These are phyloP conservation scores for Trypanosoma brucei DNA, from an alignment of 208 protist genomes.

Conservation along the genomic window DNA sequence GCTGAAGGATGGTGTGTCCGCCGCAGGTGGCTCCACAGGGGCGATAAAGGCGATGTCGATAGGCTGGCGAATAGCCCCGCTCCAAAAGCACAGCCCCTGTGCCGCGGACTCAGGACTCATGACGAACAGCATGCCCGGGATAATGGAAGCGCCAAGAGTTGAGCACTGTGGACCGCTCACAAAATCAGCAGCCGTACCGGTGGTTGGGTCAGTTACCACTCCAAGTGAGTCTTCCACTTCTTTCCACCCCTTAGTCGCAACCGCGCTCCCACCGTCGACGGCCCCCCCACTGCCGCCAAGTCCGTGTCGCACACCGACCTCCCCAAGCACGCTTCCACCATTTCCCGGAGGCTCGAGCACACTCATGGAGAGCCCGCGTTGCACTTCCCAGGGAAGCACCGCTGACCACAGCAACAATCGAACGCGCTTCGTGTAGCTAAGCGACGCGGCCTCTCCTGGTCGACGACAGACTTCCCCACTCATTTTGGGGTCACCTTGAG, in stretches of 20 bases:
- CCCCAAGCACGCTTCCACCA: background rate
- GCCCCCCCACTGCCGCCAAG: no score
- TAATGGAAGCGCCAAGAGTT: background rate
- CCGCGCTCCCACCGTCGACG: background rate
- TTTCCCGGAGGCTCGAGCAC: conserved; percentile 24
- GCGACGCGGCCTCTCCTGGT: background rate
- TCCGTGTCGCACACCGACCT: background rate
- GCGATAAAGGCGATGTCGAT: conserved; percentile 78
- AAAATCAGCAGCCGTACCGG: background rate
- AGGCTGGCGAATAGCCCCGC: conserved; percentile 64
- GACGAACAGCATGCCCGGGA: conserved; percentile 61
- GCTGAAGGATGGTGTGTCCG: conserved; percentile 44
- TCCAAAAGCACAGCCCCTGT: conserved; percentile 69
- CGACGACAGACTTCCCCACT: background rate
- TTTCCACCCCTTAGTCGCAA: background rate
- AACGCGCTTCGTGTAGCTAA: conserved; percentile 27
- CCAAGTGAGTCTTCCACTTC: conserved; percentile 57
- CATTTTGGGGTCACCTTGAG: no score
- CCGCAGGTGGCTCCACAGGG: conserved; percentile 36
- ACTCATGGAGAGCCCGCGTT: conserved; percentile 73
- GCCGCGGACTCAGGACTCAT: conserved; percentile 27
- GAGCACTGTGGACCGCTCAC: background rate
- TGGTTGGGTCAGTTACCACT: conserved; percentile 33
- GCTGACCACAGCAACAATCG: conserved; percentile 74
- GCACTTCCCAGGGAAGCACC: conserved; percentile 84